Percentiles rank a stretch among this genome's conserved stretches.
phyloP scores from a whole-genome alignment of 148 eudicot genomes.

The Talinum fruticosum region DNA sequence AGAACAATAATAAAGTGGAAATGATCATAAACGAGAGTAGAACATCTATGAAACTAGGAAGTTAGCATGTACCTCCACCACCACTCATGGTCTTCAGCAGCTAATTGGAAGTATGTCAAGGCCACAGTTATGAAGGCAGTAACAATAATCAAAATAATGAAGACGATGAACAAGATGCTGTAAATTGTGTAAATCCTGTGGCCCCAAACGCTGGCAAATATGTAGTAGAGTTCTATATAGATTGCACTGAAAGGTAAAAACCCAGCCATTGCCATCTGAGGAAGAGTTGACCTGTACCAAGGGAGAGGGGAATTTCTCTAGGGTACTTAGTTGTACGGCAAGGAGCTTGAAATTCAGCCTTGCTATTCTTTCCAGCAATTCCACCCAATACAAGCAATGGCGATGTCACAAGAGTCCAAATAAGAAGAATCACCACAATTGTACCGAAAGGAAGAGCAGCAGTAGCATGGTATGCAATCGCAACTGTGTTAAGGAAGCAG shows the following conservation, averaged over 20 bases:
- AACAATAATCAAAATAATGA: conserved; percentile 32
- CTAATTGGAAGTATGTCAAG: conserved; percentile 36
- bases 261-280: conserved; percentile 44
- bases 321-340: conserved; percentile 35
- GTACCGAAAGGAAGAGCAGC: conserved; percentile 41
- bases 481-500: conserved; percentile 38
- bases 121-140: conserved; percentile 41
- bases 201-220: conserved; percentile 39
- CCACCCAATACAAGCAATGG: conserved; percentile 38
- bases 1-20: neutral
- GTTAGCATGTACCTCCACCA: conserved; percentile 35
- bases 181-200: conserved; percentile 35
- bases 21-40: neutral
- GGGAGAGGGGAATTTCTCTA: conserved; percentile 35
- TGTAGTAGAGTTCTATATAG: conserved; percentile 36
- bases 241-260: conserved; percentile 41
- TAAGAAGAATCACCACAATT: conserved; percentile 33
- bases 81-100: conserved; percentile 42
- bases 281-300: conserved; percentile 34
- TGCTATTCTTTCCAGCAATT: conserved; percentile 39
- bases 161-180: conserved; percentile 38
- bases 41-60: neutral
- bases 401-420: conserved; percentile 35
- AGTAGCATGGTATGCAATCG: conserved; percentile 32
- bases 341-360: conserved; percentile 42